These are phyloP conservation scores for Cerrena zonata DNA, from an alignment of 1,284 basidiomycete species.

Conservation along the genomic window DNA sequence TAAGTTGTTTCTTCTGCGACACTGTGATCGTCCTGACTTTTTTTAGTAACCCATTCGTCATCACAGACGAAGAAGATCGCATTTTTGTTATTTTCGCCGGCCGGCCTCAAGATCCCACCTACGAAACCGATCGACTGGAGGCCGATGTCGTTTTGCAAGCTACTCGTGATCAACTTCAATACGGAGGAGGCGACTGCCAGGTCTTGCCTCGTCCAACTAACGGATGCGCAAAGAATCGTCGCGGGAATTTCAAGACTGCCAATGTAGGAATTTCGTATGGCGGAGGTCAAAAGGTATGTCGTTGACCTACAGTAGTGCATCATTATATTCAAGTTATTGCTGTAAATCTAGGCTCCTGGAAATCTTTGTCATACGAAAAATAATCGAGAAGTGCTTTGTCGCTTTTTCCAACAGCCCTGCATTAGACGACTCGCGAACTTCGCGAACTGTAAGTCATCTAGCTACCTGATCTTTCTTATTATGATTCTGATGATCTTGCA, in stretches of 20 bases:
- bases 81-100: neutral
- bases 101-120: neutral
- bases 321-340: too few relatives aligned
- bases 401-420: neutral
- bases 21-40: neutral
- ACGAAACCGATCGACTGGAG: neutral
- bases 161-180: neutral
- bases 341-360: too few relatives aligned
- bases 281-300: slow-evolving; percentile 12
- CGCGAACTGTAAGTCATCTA: neutral
- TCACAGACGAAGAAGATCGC: neutral
- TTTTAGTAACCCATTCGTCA: neutral
- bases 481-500: neutral
- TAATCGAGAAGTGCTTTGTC: neutral
- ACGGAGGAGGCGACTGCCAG: neutral
- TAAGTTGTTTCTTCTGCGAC: neutral
- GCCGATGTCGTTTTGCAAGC: neutral
- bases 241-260: slow-evolving; percentile 8
- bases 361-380: neutral
- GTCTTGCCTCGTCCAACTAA: neutral
- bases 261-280: slow-evolving; percentile 13
- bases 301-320: too few relatives aligned
- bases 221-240: slow-evolving; percentile 2
- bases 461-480: neutral
- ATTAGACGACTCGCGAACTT: neutral